Evolutionary conservation across 148 eudicot species (phyloP).

Genomic region (Vaccinium darrowii): DNA sequence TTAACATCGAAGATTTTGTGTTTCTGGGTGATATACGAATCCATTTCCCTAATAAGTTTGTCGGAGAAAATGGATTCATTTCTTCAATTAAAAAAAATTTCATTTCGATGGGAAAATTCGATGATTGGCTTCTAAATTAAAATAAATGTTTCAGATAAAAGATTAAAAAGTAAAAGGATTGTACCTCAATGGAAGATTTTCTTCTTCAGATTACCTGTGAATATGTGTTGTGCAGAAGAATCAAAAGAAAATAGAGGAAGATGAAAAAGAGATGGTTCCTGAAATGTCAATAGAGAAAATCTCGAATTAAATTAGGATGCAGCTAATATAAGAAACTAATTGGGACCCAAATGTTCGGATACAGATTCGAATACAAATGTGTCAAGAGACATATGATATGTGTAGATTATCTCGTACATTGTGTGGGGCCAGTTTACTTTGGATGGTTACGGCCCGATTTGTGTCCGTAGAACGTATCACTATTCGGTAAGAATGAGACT

Average conservation of each 20-base stretch:
- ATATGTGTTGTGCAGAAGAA: not conserved
- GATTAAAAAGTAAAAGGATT: not conserved
- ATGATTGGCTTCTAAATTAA: not conserved
- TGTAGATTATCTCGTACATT: too few species aligned
- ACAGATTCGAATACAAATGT: not conserved
- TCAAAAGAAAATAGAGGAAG: not conserved
- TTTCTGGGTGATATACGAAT: not conserved
- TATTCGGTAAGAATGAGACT: too few species aligned
- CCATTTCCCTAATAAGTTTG: not conserved
- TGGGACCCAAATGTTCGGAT: not conserved
- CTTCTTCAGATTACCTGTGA: not conserved
- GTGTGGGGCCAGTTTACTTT: too few species aligned
- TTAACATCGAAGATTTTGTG: too few species aligned
- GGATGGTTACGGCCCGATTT: too few species aligned
- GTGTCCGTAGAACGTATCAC: too few species aligned
- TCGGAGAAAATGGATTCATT: not conserved
- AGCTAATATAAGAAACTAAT: not conserved
- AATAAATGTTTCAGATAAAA: not conserved
- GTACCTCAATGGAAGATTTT: conserved; percentile 1
- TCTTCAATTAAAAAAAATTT: not conserved
- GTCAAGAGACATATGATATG: not conserved
- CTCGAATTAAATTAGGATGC: not conserved
- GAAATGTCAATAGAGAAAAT: not conserved
- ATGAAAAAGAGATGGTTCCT: not conserved
- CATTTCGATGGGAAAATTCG: not conserved